Evolutionary conservation across 2,329 filamentous ascomycete genomes (phyloP).

Genomic region (Ustulina deusta): DNA sequence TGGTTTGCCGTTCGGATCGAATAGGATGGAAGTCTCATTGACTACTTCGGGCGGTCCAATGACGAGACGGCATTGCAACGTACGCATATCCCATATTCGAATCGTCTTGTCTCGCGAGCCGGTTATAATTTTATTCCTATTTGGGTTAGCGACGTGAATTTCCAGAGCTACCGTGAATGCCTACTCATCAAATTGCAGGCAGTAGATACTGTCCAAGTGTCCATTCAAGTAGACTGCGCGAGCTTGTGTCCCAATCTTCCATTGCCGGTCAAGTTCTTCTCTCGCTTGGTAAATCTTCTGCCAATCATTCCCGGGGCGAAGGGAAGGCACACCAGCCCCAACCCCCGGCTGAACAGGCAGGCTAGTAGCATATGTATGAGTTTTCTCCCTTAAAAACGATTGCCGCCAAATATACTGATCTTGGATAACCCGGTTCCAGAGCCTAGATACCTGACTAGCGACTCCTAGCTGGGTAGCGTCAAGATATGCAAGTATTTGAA

Average conservation of each 20-base stretch:
- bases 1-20: slow-evolving; percentile 63
- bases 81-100: slow-evolving; percentile 94
- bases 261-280: slow-evolving; percentile 79
- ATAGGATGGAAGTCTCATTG: slow-evolving; percentile 63
- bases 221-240: slow-evolving; percentile 90
- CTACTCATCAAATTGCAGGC: slow-evolving; percentile 96
- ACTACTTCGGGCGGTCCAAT: slow-evolving; percentile 82
- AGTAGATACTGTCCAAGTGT: slow-evolving; percentile 96
- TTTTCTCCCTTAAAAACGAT: slow-evolving; percentile 72
- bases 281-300: slow-evolving; percentile 85
- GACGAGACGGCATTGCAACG: slow-evolving; percentile 84
- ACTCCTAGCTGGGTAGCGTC: slow-evolving; percentile 65
- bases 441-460: slow-evolving; percentile 62
- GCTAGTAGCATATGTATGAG: slow-evolving; percentile 69
- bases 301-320: slow-evolving; percentile 79
- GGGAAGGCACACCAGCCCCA: slow-evolving; percentile 68
- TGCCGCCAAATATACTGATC: slow-evolving; percentile 73
- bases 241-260: slow-evolving; percentile 78
- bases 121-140: slow-evolving; percentile 91
- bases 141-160: slow-evolving; percentile 51
- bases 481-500: slow-evolving; percentile 68
- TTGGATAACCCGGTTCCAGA: slow-evolving; percentile 61
- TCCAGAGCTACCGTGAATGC: slow-evolving; percentile 49
- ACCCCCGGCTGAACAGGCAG: slow-evolving; percentile 63
- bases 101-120: slow-evolving; percentile 96